Evolutionary conservation across 208 protist species (phyloP).

Genomic region (Strigomonas culicis): DNA sequence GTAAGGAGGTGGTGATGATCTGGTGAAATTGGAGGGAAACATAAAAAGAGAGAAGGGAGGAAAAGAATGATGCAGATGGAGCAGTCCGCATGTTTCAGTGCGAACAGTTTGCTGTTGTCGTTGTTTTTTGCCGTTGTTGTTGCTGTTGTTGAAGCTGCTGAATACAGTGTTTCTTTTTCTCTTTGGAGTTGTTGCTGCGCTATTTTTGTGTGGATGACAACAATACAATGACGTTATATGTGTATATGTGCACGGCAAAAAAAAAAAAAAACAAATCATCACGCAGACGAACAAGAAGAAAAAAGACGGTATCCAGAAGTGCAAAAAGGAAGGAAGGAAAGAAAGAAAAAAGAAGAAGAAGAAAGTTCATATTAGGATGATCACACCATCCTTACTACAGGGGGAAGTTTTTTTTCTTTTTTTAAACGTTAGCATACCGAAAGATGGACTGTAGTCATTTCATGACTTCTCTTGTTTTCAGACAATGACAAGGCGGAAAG

Average conservation of each 20-base stretch:
- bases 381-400: no score
- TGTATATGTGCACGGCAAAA: conserved; percentile 1
- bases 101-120: not conserved
- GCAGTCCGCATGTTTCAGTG: not conserved
- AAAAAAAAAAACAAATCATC: not conserved
- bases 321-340: conserved; percentile 8
- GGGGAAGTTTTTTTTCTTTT: conserved; percentile 2
- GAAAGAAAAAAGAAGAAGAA: not conserved
- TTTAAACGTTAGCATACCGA: not conserved
- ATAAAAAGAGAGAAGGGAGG: conserved; percentile 5
- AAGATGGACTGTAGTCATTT: conserved; percentile 1
- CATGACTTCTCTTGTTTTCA: not conserved
- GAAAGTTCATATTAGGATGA: not conserved
- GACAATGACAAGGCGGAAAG: not conserved
- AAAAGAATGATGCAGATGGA: not conserved
- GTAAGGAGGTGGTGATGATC: not conserved
- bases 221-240: no score
- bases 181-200: not conserved
- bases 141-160: not conserved
- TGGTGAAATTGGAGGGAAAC: not conserved
- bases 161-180: not conserved
- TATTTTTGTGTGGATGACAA: no score
- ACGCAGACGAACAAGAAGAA: not conserved
- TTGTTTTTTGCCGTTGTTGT: not conserved
- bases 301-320: no score